phyloP scores from a whole-genome alignment of 352 stramenopile species.

The Nothophytophthora sp. region DNA sequence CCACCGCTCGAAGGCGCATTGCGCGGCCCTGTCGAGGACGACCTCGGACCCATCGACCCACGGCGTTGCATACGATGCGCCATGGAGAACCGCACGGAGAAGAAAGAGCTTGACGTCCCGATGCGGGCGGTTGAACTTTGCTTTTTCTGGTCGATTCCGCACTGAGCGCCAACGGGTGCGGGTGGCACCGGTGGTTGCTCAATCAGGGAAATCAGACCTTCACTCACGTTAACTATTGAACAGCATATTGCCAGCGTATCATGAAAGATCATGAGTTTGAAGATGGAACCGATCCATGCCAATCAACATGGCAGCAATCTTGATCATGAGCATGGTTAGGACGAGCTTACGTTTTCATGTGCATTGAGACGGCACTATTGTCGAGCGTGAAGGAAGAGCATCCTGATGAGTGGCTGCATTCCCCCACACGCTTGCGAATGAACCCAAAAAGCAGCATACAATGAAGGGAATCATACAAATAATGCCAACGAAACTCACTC shows the following conservation, averaged over 20 bases:
- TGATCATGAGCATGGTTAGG: no score
- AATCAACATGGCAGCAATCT: no score
- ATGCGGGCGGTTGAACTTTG: neutral
- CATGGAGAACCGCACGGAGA: neutral
- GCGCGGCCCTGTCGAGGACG: neutral
- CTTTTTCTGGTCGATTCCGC: slow-evolving; percentile 3
- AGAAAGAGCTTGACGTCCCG: no score
- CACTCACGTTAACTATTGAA: slow-evolving; percentile 10
- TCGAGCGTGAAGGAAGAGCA: no score
- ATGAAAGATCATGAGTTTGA: slow-evolving; percentile 10
- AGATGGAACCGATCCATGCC: no score
- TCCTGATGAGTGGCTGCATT: slow-evolving; percentile 17
- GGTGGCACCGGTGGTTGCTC: slow-evolving; percentile 1
- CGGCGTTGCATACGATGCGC: neutral
- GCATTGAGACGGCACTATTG: no score
- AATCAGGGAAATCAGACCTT: slow-evolving; percentile 14
- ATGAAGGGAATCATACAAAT: slow-evolving; percentile 17
- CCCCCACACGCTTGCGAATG: slow-evolving; percentile 3
- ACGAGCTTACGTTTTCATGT: no score
- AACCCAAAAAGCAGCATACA: slow-evolving; percentile 1
- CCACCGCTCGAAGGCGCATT: slow-evolving; percentile 6
- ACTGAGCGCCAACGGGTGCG: slow-evolving; percentile 1
- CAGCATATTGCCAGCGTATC: neutral
- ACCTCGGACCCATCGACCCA: neutral
- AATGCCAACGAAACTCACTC: no score